phyloP scores from a whole-genome alignment of 2,329 filamentous ascomycete genomes.

The Trichoderma atroviride region DNA sequence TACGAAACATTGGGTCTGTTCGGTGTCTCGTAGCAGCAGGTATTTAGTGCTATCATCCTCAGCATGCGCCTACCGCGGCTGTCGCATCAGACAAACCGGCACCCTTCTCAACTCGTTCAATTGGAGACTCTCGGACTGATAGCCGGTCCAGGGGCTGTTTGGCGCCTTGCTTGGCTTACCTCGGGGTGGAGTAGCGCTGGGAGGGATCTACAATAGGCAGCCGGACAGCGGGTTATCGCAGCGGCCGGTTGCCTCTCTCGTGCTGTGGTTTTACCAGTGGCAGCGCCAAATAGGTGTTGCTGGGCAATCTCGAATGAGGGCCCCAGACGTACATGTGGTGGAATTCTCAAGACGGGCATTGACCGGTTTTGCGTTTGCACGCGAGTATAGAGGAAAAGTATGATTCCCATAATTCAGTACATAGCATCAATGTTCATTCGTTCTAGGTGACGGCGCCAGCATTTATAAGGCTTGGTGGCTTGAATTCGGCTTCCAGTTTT shows the following conservation, averaged over 20 bases:
- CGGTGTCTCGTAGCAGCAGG: no score
- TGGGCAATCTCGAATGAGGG: neutral
- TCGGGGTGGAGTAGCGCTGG: slow-evolving; percentile 16
- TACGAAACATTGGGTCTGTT: no score
- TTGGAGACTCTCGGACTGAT: neutral
- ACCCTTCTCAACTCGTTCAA: neutral
- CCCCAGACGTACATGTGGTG: neutral
- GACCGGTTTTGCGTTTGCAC: neutral
- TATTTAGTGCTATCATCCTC: no score
- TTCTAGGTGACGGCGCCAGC: neutral
- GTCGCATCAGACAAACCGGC: neutral
- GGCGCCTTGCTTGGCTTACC: neutral
- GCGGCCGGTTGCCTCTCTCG: neutral
- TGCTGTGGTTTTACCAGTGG: neutral
- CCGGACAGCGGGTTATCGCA: neutral
- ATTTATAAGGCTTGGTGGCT: slow-evolving; percentile 7
- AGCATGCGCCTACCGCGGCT: neutral
- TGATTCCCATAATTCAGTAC: neutral
- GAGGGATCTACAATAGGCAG: slow-evolving; percentile 11
- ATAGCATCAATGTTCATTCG: neutral
- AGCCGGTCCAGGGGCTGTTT: neutral
- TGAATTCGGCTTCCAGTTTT: neutral
- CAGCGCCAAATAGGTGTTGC: neutral
- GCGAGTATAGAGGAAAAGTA: neutral
- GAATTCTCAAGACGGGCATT: neutral